Evolutionary conservation across 352 stramenopile genomes (phyloP).

Genomic region (Elongisporangium undulatum): DNA sequence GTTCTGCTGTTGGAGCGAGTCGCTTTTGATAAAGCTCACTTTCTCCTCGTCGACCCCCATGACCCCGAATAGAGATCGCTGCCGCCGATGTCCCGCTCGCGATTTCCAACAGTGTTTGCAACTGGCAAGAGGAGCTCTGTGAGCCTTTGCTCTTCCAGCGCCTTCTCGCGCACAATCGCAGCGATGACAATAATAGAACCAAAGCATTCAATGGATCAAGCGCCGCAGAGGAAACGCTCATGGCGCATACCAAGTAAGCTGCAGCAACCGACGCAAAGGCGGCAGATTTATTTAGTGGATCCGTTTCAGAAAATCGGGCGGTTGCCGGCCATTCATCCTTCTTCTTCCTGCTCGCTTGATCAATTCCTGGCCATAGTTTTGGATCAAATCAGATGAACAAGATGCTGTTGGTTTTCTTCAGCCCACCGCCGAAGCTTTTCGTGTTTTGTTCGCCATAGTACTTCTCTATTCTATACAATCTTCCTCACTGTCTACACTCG

Average conservation of each 20-base stretch:
- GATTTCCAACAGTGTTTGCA: background rate
- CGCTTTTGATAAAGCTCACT: constrained; percentile 43
- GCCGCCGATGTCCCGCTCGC: too few relatives aligned
- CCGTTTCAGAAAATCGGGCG: background rate
- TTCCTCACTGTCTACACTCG: background rate
- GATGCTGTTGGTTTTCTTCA: background rate
- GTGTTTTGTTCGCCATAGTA: background rate
- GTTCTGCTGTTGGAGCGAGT: constrained; percentile 33
- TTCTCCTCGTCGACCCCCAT: constrained; percentile 36
- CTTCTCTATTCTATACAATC: background rate
- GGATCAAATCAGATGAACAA: too few relatives aligned
- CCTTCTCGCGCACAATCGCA: background rate
- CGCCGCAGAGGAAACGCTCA: background rate
- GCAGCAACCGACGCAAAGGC: background rate
- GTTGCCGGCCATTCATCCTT: background rate
- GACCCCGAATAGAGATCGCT: constrained; percentile 1
- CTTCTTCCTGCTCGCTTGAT: background rate
- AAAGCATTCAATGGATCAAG: background rate
- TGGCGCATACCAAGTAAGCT: background rate
- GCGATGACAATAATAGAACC: background rate
- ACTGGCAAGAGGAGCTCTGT: background rate
- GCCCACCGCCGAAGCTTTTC: background rate
- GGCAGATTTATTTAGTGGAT: background rate
- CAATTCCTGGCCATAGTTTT: too few relatives aligned
- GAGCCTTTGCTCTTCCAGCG: background rate